Base-by-base conservation (phyloP, 2,329 filamentous ascomycete species). In the Xylariaceae sp. region DNA sequence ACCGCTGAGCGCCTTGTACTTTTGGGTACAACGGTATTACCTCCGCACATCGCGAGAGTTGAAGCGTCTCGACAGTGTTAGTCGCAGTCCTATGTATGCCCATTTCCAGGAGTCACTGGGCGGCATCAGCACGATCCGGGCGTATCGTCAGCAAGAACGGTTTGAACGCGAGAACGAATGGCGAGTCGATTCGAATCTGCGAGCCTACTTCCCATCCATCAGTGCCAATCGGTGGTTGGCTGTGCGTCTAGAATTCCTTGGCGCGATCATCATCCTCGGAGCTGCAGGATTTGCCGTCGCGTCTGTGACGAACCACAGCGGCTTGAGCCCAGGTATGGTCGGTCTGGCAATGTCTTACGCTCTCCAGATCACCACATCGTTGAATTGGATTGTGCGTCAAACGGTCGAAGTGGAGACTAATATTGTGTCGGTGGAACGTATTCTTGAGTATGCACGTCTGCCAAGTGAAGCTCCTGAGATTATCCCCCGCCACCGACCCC, bases 351-450 rank as follows among this genome's bases (percentile, higher is more conserved):
- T 99, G 92, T 96, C 93, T 51, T 97, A 97, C 76, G 94, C 92
- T 45, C 82, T 99, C 64, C 91, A 97, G 77, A 97, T 99, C 71
- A 99, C 94, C 1, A 90, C 93, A 66, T 96, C 92, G 42, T 83
- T 99, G 70, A 99, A 97, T 79, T 99, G 94, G 94, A 97, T 99
- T 70, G 94, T 99, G 55, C 87, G 95, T 60, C 94, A 99, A 76
- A 97, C 92, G 0, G 94, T 99, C 39, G 95, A 99, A 75, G 94
- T 99, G n/a, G 95, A 99, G 80, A 97, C 93, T n/a, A 99, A 99
- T 75, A 99, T 99, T 70, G 93, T 99, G 51, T 96, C 93, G 8
- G 94, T 99, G 44, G 94, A 99, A 81, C 89, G 94, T 71, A 92
- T 99, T 52, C 86, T 99, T 53, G 95, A 99, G 75, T 99, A 99